phyloP scores from a whole-genome alignment of 2,329 filamentous ascomycete species.

The Paecilomyces fulvus region DNA sequence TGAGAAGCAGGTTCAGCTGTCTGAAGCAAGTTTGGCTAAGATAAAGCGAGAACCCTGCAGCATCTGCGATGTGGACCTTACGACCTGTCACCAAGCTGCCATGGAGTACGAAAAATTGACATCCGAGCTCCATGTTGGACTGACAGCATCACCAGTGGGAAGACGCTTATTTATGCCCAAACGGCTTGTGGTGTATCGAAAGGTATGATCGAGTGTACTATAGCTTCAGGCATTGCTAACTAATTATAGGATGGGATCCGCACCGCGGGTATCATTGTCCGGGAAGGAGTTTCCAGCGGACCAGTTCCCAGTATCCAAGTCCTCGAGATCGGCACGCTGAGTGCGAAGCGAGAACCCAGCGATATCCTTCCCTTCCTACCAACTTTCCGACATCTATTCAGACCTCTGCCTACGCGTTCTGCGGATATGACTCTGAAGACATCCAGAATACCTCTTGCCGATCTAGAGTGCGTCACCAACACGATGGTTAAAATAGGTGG shows the following conservation, averaged over 20 bases:
- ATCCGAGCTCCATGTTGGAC: slow-evolving; percentile 64
- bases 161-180: slow-evolving; percentile 68
- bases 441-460: slow-evolving; percentile 61
- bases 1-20: slow-evolving; percentile 86
- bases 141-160: slow-evolving; percentile 74
- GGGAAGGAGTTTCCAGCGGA: slow-evolving; percentile 61
- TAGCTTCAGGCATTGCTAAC: slow-evolving; percentile 11
- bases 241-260: slow-evolving; percentile 61
- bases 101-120: slow-evolving; percentile 76
- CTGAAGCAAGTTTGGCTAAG: slow-evolving; percentile 83
- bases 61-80: slow-evolving; percentile 72
- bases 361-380: slow-evolving; percentile 80
- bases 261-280: slow-evolving; percentile 69
- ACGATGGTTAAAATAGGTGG: slow-evolving; percentile 49
- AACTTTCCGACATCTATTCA: slow-evolving; percentile 58
- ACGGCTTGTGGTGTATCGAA: slow-evolving; percentile 73
- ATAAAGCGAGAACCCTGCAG: slow-evolving; percentile 78
- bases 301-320: slow-evolving; percentile 63
- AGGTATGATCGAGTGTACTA: slow-evolving; percentile 26
- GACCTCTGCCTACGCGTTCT: slow-evolving; percentile 57
- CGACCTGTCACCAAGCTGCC: slow-evolving; percentile 70
- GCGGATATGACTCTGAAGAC: slow-evolving; percentile 61
- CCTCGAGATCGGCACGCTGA: slow-evolving; percentile 63
- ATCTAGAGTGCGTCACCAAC: slow-evolving; percentile 77
- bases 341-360: slow-evolving; percentile 64